A percentile compares a stretch with the other conserved stretches of the same genome.
phyloP scores from a whole-genome alignment of 129 eudicot genomes.

The Centaurea solstitialis region DNA sequence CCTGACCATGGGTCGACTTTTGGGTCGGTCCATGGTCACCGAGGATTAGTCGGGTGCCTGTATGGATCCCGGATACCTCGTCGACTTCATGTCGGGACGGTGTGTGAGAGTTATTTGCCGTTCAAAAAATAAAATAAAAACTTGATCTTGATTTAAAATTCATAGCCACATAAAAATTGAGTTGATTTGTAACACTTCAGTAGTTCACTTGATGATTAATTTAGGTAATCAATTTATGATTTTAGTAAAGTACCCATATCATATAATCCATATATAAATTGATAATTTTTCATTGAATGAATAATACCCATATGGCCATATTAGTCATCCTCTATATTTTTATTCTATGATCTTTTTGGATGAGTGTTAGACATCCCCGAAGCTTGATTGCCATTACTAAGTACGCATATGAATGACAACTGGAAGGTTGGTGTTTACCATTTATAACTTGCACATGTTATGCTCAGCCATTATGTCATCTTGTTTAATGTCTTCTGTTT shows the following conservation, averaged over 20 bases:
- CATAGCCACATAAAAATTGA: neutral
- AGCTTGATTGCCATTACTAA: constrained; percentile 2
- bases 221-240: neutral
- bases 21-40: no score
- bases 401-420: constrained; percentile 22
- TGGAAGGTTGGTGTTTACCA: constrained; percentile 33
- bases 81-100: no score
- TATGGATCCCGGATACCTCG: no score
- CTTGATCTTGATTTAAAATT: neutral
- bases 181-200: neutral
- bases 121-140: no score
- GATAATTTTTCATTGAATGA: neutral
- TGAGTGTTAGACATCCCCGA: neutral
- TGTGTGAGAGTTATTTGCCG: no score
- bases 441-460: constrained; percentile 17
- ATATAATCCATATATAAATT: neutral
- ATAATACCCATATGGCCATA: neutral
- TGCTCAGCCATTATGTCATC: constrained; percentile 23
- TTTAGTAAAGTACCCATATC: neutral
- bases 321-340: neutral
- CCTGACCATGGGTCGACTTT: no score
- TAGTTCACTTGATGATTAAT: neutral
- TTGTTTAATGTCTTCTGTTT: constrained; percentile 15
- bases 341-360: neutral
- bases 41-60: no score